Percentiles rank a stretch among this genome's conserved stretches.
phyloP scores from a whole-genome alignment of 2,329 filamentous ascomycete genomes.

The Pestalotiopsis sp. region DNA sequence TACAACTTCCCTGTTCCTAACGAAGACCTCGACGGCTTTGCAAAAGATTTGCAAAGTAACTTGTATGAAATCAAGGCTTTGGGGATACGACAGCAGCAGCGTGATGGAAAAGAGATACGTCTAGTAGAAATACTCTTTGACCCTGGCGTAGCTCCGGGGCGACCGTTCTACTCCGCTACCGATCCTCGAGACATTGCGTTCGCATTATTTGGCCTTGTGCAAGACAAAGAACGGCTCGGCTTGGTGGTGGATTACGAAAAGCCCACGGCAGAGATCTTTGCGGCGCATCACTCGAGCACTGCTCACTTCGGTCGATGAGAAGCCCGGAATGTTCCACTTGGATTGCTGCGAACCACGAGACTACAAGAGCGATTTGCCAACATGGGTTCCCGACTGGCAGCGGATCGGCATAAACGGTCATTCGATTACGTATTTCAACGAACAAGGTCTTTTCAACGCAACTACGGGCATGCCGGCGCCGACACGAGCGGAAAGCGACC shows the following conservation, averaged over 20 bases:
- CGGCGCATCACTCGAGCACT: background rate
- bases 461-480: background rate
- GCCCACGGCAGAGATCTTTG: background rate
- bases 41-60: no score
- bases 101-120: background rate
- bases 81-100: no score
- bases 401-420: background rate
- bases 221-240: background rate
- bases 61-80: no score
- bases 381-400: background rate
- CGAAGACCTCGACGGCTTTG: no score
- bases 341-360: background rate
- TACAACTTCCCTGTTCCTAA: no score
- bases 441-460: background rate
- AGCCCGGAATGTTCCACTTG: background rate
- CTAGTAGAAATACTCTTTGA: background rate
- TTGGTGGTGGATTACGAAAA: background rate
- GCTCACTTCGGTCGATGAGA: background rate
- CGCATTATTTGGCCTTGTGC: background rate
- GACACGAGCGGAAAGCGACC: background rate
- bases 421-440: background rate
- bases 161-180: background rate
- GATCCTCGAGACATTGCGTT: background rate
- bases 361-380: background rate
- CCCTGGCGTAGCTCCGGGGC: background rate